Percentiles rank a stretch among this genome's conserved stretches.
Conservation (phyloP, 306 rosid genomes). For the Lotus japonicus region DNA sequence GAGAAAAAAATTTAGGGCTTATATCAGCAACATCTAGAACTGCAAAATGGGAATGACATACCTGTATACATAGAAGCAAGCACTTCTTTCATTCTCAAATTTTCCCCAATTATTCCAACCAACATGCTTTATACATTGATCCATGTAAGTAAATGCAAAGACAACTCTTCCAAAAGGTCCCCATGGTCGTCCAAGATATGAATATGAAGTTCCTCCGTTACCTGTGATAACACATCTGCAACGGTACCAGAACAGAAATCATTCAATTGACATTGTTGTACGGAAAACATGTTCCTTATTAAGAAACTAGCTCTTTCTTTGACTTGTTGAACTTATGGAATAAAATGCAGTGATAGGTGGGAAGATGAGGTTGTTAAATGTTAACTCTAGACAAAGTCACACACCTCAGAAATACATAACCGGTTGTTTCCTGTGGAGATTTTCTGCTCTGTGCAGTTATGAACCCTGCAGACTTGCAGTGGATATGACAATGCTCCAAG, state of each 20-base stretch:
- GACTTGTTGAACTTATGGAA: neutral
- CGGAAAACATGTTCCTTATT: neutral
- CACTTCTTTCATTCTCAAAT: slow-evolving; percentile 59
- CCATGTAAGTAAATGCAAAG: slow-evolving; percentile 73
- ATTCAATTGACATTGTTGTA: neutral
- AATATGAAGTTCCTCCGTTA: slow-evolving; percentile 45
- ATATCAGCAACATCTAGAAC: too few species aligned
- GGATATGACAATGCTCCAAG: slow-evolving; percentile 79
- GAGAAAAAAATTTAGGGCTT: too few species aligned
- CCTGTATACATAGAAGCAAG: slow-evolving; percentile 86
- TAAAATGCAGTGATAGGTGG: neutral
- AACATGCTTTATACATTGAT: slow-evolving; percentile 51
- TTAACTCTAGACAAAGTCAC: neutral
- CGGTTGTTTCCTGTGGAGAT: slow-evolving; percentile 79
- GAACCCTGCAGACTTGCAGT: slow-evolving; percentile 77
- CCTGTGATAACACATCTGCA: slow-evolving; percentile 84
- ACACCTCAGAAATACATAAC: slow-evolving; percentile 82
- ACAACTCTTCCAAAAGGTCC: slow-evolving; percentile 90
- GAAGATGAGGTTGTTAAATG: neutral
- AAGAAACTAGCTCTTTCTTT: neutral
- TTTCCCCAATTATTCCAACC: slow-evolving; percentile 95
- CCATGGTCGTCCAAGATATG: slow-evolving; percentile 88
- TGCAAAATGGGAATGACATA: too few species aligned
- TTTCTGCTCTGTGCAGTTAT: slow-evolving; percentile 83
- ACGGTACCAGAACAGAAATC: neutral